Evolutionary conservation across 768 basidiomycete species (phyloP), one percentile per base, ranked within the genome.

Genomic region (Leucocoprinus sp.): DNA sequence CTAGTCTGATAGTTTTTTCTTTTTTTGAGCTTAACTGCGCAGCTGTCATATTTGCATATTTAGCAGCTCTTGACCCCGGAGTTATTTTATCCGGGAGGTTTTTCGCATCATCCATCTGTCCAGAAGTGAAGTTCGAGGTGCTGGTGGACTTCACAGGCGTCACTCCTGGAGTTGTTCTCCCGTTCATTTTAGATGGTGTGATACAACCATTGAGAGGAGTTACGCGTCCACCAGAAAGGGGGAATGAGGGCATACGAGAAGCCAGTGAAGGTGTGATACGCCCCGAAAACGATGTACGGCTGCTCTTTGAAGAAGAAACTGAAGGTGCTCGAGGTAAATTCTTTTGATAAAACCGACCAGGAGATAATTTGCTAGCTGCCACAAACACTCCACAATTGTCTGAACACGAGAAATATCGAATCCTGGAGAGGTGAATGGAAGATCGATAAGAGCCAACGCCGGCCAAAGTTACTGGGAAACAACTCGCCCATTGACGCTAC

Each of bases 301-400:
- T 80, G 27, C 68, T 66, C 36, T 78, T 73, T 40, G 79, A 79
- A 7, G 90, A 93, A 3, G 84, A 80, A 26, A 85, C 90, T 2
- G 92, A 93, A 0, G 84, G 67, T 0, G 93, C 86, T 12, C 90
- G 75, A 17, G 74, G 66, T 35, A 31, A 18, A 14, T 29, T 45
- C 11, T 36, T 14, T 31, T 45, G 39, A 42, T 42, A 37, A 19
- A 35, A 28, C 12, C 77, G 15, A 80, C 78, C 2, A 85, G 78
- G 56, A 2, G 91, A 86, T 15, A 99, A 76, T 60, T 96, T 96
- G 26, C 76, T 66, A 1, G 80, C 69, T 5, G 86, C 79, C 17
- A 95, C 84, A 59, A 98, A 99, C 29, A 99, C 89, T 21, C 95
- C 95, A 50, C 91, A 93, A 36, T 78, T 75, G 0, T 80, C 78